Base-by-base conservation (phyloP, 441 rosid genomes). In the Erodium texanum region DNA sequence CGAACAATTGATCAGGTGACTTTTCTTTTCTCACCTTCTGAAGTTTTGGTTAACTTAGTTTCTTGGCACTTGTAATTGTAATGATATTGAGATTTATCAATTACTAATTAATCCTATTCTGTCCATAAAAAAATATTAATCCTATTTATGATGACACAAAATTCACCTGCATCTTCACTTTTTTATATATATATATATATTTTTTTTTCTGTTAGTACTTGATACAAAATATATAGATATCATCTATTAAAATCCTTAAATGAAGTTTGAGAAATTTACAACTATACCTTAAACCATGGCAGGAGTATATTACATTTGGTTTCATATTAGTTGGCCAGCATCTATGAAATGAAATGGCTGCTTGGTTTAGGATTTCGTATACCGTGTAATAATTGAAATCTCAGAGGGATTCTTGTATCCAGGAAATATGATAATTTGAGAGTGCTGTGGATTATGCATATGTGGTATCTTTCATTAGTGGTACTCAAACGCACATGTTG, bases 1-100 rank as follows among this genome's bases (percentile, higher is more conserved):
- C 87, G 98, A 68, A 90, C 99, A 73, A 78, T 95, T 64, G 98
- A 95, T 86, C 98, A 95, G 98, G 99, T 87, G 68, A 32, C 61
- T 77, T 66, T 32, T 29, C 41, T 27, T 32, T 29, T 43, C 32
- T 41, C 3, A 1, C 32, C 10, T 58, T 58, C 7, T 20, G 62
- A 3, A 10, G 23, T 56, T 20, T 56, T n/a, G 19, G 65, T 62
- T 22, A 12, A 58, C n/a, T 20, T 5, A 58, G 24, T n/a, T n/a
- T n/a, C n/a, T n/a, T n/a, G n/a, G n/a, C n/a, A n/a, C n/a, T n/a
- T n/a, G n/a, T n/a, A n/a, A n/a, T n/a, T n/a, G n/a, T n/a, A n/a
- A n/a, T n/a, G n/a, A n/a, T n/a, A n/a, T n/a, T n/a, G n/a, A n/a
- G n/a, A n/a, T n/a, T n/a, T n/a, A n/a, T n/a, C n/a, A n/a, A 56